Evolutionary conservation across 2,329 filamentous ascomycete species (phyloP), one percentile per base, ranked within the genome.

Genomic region (Gnomoniopsis sp.): DNA sequence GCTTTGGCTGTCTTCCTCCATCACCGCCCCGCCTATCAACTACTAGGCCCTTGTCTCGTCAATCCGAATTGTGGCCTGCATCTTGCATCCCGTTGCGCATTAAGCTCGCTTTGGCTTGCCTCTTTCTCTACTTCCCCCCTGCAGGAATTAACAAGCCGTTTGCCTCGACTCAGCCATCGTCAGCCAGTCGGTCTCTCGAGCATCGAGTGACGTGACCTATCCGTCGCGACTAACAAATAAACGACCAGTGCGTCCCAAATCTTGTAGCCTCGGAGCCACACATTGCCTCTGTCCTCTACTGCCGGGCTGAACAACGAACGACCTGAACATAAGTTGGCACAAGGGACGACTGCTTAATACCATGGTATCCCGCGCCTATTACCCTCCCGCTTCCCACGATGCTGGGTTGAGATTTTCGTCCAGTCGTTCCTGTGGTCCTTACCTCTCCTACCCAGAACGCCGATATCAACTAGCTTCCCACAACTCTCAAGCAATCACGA

Each of bases 331-430:
- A 6, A 21, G 23, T 26, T 21, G 53, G 21, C 50, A 23, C 22
- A 36, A 33, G 19, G 49, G 15, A 34, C 47, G 22, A 15, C 26
- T 48, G 44, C 59, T 59, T 59, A 62, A 49, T 44, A 74, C 67
- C 62, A 79, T 79, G 77, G 75, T 77, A 59, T 74, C 72, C 67
- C 74, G 76, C 46, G 66, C 69, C 55, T 74, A 68, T 61, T 77
- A 74, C 69, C 63, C 69, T 61, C 64, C 68, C 61, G 68, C 66
- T 62, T 53, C 41, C 23, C 57, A 57, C n/a, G 49, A 53, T 12
- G 73, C 75, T 59, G 67, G 69, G 62, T 67, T 72, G 71, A 71
- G 74, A 72, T 75, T 75, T 74, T 26, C 53, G 7, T 21, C 57
- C 49, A 75, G 71, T 64, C 71, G 72, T 54, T 63, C 66, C 51